Evolutionary conservation across 1,139 yeast species (phyloP).

Genomic region (Wickerhamiella infanticola): DNA sequence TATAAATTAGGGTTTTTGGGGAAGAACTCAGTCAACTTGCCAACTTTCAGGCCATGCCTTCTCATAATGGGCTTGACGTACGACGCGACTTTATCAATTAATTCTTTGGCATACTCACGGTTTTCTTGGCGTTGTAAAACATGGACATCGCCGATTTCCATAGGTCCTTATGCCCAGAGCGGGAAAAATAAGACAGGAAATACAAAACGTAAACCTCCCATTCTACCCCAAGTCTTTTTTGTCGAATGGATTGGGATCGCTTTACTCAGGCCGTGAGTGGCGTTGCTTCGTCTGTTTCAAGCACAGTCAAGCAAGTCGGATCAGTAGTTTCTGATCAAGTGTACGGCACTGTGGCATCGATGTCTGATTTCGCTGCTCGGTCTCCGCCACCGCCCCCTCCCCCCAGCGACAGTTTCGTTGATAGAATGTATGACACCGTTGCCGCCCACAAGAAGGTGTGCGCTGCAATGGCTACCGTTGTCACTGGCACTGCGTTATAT

Average conservation of each 20-base stretch:
- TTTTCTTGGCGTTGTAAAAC: conserved; percentile 19
- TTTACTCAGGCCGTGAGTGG: neutral
- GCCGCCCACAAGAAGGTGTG: conserved; percentile 13
- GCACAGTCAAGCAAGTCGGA: neutral
- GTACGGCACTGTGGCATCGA: neutral
- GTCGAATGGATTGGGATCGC: neutral
- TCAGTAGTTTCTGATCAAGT: neutral
- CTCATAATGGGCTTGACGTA: conserved; percentile 50
- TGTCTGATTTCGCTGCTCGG: neutral
- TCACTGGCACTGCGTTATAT: conserved; percentile 13
- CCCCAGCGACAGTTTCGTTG: conserved; percentile 17
- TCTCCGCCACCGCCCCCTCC: conserved; percentile 16
- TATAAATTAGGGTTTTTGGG: conserved; percentile 55
- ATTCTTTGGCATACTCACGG: conserved; percentile 20
- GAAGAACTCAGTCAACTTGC: conserved; percentile 61
- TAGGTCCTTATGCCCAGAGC: no score
- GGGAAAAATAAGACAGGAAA: no score
- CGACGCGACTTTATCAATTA: conserved; percentile 21
- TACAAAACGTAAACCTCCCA: neutral
- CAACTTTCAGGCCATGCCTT: conserved; percentile 49
- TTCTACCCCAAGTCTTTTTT: neutral
- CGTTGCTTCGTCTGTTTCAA: neutral
- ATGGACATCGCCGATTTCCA: conserved; percentile 2
- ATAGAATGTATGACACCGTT: conserved; percentile 17
- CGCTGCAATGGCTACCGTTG: neutral